Evolutionary conservation across 2,329 filamentous ascomycete genomes (phyloP).

Genomic region (Capronia epimyces): DNA sequence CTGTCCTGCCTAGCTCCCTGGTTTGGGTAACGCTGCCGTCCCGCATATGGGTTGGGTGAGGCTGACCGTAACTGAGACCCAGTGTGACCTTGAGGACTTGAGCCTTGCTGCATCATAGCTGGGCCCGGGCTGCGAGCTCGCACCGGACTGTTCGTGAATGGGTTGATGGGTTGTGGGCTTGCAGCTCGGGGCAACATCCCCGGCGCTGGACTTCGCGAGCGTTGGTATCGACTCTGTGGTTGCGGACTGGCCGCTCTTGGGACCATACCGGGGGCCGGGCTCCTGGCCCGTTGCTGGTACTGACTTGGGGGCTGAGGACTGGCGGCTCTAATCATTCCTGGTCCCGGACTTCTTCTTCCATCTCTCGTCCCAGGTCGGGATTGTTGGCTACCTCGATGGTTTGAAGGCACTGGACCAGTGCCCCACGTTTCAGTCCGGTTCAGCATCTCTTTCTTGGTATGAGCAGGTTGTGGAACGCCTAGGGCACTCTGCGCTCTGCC

Average conservation of each 20-base stretch:
- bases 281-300: slow-evolving; percentile 19
- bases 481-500: slow-evolving; percentile 21
- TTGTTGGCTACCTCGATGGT: slow-evolving; percentile 15
- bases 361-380: slow-evolving; percentile 23
- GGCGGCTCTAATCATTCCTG: slow-evolving; percentile 21
- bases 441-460: slow-evolving; percentile 92
- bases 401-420: slow-evolving; percentile 10
- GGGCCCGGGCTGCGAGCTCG: slow-evolving; percentile 21
- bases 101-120: slow-evolving; percentile 20
- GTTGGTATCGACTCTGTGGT: slow-evolving; percentile 18
- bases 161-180: slow-evolving; percentile 18
- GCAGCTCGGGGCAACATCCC: slow-evolving; percentile 23
- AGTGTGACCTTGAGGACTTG: slow-evolving; percentile 4
- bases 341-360: slow-evolving; percentile 25
- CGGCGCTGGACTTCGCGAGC: slow-evolving; percentile 21
- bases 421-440: slow-evolving; percentile 83
- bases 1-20: slow-evolving; percentile 27
- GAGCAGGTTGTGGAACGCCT: slow-evolving; percentile 68
- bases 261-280: slow-evolving; percentile 22
- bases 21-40: slow-evolving; percentile 26
- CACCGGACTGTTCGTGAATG: slow-evolving; percentile 3
- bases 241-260: slow-evolving; percentile 26
- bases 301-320: slow-evolving; percentile 21
- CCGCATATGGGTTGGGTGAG: slow-evolving; percentile 40
- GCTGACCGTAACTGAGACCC: slow-evolving; percentile 14